Percentiles rank a stretch among this genome's conserved stretches.
phyloP scores from a whole-genome alignment of 768 basidiomycete genomes.

The Lepiota brunneoincarnata region DNA sequence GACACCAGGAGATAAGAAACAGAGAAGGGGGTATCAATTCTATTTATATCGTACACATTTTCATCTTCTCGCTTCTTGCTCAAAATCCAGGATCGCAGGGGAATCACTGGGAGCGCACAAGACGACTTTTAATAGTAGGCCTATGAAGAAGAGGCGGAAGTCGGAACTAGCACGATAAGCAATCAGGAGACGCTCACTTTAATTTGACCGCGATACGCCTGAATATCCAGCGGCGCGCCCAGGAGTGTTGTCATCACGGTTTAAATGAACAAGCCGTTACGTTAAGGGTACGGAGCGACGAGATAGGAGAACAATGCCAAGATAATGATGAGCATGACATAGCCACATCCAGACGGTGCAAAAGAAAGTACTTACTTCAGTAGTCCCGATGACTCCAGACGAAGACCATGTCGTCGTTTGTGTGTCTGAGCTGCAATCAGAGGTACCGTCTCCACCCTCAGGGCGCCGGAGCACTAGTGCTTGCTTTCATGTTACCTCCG shows the following conservation, averaged over 20 bases:
- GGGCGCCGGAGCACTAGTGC: not conserved
- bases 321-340: not conserved
- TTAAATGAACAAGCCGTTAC: not conserved
- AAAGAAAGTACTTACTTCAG: not conserved
- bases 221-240: not conserved
- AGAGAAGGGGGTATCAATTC: too few species aligned
- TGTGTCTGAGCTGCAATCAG: not conserved
- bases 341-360: not conserved
- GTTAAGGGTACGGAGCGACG: not conserved
- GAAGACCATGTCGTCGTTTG: not conserved
- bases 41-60: too few species aligned
- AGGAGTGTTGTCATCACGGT: not conserved
- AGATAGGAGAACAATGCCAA: not conserved
- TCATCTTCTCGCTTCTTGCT: too few species aligned
- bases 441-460: not conserved
- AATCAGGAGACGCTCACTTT: conserved; percentile 2
- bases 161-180: too few species aligned
- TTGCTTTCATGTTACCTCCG: not conserved
- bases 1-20: too few species aligned
- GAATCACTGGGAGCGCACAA: too few species aligned
- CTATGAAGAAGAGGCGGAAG: too few species aligned
- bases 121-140: too few species aligned
- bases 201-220: conserved; percentile 6
- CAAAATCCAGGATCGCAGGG: too few species aligned
- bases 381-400: not conserved